phyloP scores from a whole-genome alignment of 208 protist genomes.

The Leishmania gerbilli region DNA sequence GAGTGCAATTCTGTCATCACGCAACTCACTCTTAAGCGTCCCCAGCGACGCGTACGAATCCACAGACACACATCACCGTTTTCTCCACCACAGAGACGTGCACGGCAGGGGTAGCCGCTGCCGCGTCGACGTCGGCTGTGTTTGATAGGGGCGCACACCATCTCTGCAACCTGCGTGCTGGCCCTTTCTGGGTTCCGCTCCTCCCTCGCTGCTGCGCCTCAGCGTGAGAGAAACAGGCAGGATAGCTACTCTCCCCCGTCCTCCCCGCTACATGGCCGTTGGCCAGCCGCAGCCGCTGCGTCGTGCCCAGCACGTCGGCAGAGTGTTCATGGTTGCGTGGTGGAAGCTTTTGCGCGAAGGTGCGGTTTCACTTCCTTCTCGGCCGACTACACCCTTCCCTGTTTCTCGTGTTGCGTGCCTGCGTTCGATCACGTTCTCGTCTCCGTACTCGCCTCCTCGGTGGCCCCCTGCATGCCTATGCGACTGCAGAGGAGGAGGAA shows the following conservation, averaged over 20 bases:
- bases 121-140: not conserved
- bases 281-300: not conserved
- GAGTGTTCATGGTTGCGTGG: not conserved
- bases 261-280: not conserved
- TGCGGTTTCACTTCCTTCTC: not conserved
- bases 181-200: not conserved
- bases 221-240: not conserved
- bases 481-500: not conserved
- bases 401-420: not conserved
- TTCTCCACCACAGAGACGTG: not conserved
- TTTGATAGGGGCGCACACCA: not conserved
- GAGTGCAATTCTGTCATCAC: not conserved
- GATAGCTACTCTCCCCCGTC: not conserved
- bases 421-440: no score
- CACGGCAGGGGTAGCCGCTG: not conserved
- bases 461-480: not conserved
- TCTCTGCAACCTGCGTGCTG: not conserved
- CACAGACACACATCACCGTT: not conserved
- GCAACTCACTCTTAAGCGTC: not conserved
- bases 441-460: not conserved
- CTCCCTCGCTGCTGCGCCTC: not conserved
- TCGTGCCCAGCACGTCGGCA: not conserved
- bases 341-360: not conserved
- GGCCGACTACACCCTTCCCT: not conserved
- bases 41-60: no score